A percentile compares a stretch with the other conserved stretches of the same genome.
phyloP scores from a whole-genome alignment of 257 asterid species.

The Solanum ossicruentum region DNA sequence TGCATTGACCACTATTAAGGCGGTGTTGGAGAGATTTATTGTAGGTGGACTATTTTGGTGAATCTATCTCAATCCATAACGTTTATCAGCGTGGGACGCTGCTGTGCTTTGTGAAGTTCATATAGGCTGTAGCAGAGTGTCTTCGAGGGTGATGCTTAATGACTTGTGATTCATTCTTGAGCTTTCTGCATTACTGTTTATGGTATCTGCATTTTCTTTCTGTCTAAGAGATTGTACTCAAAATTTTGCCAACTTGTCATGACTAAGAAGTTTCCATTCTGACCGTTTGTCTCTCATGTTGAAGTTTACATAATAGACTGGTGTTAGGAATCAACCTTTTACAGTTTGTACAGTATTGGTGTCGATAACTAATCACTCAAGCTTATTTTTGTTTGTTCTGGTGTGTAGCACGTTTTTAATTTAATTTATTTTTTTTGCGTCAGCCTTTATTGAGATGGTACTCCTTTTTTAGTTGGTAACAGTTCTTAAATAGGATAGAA shows the following conservation, averaged over 20 bases:
- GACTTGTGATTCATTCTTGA: neutral
- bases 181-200: neutral
- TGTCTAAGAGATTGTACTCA: neutral
- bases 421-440: neutral
- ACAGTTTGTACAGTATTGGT: neutral
- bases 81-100: neutral
- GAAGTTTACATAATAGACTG: neutral
- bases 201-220: neutral
- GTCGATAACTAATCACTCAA: neutral
- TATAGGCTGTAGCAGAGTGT: neutral
- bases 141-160: neutral
- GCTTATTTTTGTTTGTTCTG: neutral
- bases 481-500: neutral
- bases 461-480: neutral
- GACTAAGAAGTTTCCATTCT: neutral
- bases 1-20: neutral
- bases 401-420: neutral
- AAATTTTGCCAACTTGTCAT: neutral
- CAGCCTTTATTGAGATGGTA: neutral
- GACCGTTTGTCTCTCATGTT: neutral
- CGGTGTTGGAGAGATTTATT: neutral
- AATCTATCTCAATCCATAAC: neutral
- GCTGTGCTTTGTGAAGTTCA: neutral
- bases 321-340: neutral
- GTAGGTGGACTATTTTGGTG: neutral